Evolutionary conservation across 1,284 basidiomycete species (phyloP), one percentile per base, ranked within the genome.

Genomic region (Porodaedalea pini): DNA sequence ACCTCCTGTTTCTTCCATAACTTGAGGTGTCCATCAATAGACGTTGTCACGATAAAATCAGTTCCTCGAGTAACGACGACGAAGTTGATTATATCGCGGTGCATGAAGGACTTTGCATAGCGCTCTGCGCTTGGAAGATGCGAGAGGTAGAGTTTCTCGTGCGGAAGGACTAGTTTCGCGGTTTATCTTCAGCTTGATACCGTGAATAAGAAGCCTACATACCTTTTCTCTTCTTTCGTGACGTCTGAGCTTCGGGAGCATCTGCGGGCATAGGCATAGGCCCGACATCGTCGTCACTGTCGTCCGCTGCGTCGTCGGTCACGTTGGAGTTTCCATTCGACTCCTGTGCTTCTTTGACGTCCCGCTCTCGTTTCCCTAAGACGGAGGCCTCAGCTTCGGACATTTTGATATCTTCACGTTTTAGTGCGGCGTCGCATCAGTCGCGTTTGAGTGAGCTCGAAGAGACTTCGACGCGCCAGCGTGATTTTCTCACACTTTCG

Each of bases 21-120:
- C 72, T 99, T 99, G 65, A 99, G 75, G 71, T 96, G 92, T 0
- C 97, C 97, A 67, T 99, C 96, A 10, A 94, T 72, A 1, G 94
- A 98, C 1, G 95, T 94, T 1, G 97, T 99, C 58, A 99, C 82
- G 54, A 98, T 69, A 67, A 98, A 99, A 63, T 94, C 86, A 3
- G 93, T 95, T 60, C 57, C 94, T 91, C 82, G 88, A 15, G 94
- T 95, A 65, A 92, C 84, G 19, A 88, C 83, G 51, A 87, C 87
- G 67, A 90, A 95, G 69, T 93, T 96, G 64, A 99, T 80, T 17
- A 86, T 82, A 66, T 99, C 96, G 52, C 95, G 79, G 72, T 99
- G 97, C 97, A 99, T 99, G 74, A 99, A 97, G 60, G 92, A 95
- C 76, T 96, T 94, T 76, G 87, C 89, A 74, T 99, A 99, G 64